A percentile compares a stretch with the other conserved stretches of the same genome.
Evolutionary conservation across 192 early-diverging fungal genomes (phyloP).

Genomic region (Paraglomus occultum): DNA sequence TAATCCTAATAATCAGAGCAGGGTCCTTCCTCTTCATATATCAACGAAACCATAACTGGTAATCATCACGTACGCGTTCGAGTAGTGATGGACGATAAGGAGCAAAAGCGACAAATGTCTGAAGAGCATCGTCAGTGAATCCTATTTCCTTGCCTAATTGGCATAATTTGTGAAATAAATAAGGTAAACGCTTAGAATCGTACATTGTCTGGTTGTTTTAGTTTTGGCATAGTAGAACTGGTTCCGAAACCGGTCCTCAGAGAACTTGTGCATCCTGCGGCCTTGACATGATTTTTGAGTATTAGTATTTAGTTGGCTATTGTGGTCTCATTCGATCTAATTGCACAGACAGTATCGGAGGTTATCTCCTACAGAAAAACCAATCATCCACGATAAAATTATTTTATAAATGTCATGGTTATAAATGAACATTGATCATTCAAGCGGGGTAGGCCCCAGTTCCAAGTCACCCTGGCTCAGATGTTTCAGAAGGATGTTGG

Average conservation of each 20-base stretch:
- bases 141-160: slow-evolving; percentile 82
- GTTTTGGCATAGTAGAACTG: slow-evolving; percentile 70
- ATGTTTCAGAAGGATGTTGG: background rate
- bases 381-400: slow-evolving; percentile 2
- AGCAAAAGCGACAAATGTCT: slow-evolving; percentile 66
- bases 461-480: background rate
- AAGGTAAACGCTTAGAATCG: background rate
- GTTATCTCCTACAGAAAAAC: slow-evolving; percentile 18
- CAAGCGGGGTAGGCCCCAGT: background rate
- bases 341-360: too few species aligned
- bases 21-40: slow-evolving; percentile 51
- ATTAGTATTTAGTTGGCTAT: too few species aligned
- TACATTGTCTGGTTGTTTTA: slow-evolving; percentile 68
- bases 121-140: slow-evolving; percentile 67
- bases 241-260: too few species aligned
- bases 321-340: too few species aligned
- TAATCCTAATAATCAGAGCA: slow-evolving; percentile 87
- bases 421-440: background rate
- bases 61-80: slow-evolving; percentile 44
- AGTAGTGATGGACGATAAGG: slow-evolving; percentile 64
- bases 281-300: too few species aligned
- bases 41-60: slow-evolving; percentile 56
- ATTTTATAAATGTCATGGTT: background rate
- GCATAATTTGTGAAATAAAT: slow-evolving; percentile 53
- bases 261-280: too few species aligned